phyloP scores from a whole-genome alignment of 345 rosid species.

The Cardiospermum halicacabum region DNA sequence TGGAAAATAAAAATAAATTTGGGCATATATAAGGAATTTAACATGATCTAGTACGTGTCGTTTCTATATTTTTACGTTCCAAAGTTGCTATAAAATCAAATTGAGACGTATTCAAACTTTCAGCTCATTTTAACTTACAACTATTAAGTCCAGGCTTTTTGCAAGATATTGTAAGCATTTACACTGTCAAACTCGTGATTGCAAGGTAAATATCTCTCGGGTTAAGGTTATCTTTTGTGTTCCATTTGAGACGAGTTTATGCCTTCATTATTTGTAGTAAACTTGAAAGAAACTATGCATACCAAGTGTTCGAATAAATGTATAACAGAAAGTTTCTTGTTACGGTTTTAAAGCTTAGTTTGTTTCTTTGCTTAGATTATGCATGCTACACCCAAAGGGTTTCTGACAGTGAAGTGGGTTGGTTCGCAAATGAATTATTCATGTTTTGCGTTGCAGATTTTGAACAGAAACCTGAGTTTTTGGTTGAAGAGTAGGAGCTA shows the following conservation, averaged over 20 bases:
- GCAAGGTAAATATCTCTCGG: not conserved
- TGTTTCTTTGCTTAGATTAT: not conserved
- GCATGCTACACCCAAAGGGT: not conserved
- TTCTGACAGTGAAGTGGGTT: not conserved
- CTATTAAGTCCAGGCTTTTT: too few species aligned
- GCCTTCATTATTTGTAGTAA: not conserved
- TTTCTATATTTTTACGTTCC: too few species aligned
- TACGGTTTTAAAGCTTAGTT: not conserved
- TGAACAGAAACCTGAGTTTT: not conserved
- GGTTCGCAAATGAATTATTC: not conserved
- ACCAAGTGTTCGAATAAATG: not conserved
- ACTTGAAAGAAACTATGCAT: not conserved
- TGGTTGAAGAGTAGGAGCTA: not conserved
- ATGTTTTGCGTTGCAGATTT: not conserved
- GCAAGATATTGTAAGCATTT: not conserved
- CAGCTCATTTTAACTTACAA: not conserved
- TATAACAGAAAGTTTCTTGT: not conserved
- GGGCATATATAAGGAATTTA: too few species aligned
- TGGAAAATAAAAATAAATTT: too few species aligned
- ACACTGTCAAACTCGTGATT: not conserved
- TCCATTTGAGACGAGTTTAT: not conserved
- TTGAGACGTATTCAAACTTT: too few species aligned
- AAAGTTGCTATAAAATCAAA: too few species aligned
- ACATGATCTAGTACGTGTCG: too few species aligned
- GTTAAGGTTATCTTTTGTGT: too few species aligned